Percentiles rank a stretch among this genome's conserved stretches.
Evolutionary conservation across 108 stramenopile species (phyloP).

Genomic region (Cyclostephanos invisitatus): DNA sequence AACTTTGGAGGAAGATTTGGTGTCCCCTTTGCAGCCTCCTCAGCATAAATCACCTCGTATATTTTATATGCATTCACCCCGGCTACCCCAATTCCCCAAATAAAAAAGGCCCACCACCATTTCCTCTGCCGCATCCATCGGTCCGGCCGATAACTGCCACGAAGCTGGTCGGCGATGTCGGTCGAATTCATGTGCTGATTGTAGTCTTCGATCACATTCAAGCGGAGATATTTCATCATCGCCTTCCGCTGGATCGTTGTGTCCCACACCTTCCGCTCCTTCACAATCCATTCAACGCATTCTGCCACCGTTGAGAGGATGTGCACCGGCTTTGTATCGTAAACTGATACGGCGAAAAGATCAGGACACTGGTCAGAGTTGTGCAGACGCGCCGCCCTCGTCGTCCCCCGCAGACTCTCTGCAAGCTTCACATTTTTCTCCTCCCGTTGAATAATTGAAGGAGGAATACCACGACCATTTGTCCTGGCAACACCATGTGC

Average conservation of each 20-base stretch:
- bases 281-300: conserved; percentile 28
- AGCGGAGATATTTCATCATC: conserved; percentile 10
- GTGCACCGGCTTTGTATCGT: conserved; percentile 36
- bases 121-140: conserved; percentile 29
- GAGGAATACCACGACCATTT: conserved; percentile 1
- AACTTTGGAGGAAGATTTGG: conserved; percentile 12
- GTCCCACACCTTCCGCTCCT: conserved; percentile 35
- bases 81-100: conserved; percentile 31
- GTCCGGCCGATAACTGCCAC: conserved; percentile 25
- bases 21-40: not conserved
- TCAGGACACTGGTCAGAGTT: conserved; percentile 1
- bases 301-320: conserved; percentile 24
- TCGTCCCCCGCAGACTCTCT: conserved; percentile 10
- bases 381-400: conserved; percentile 15
- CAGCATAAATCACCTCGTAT: conserved; percentile 13
- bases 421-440: not conserved
- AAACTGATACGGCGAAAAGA: conserved; percentile 23
- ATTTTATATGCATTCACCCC: conserved; percentile 26
- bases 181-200: conserved; percentile 34
- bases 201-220: conserved; percentile 36
- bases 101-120: conserved; percentile 46
- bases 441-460: not conserved
- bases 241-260: not conserved
- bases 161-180: conserved; percentile 35
- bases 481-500: conserved; percentile 14